phyloP scores from a whole-genome alignment of 495 filamentous ascomycete species.

The Lineolata rhizophorae region DNA sequence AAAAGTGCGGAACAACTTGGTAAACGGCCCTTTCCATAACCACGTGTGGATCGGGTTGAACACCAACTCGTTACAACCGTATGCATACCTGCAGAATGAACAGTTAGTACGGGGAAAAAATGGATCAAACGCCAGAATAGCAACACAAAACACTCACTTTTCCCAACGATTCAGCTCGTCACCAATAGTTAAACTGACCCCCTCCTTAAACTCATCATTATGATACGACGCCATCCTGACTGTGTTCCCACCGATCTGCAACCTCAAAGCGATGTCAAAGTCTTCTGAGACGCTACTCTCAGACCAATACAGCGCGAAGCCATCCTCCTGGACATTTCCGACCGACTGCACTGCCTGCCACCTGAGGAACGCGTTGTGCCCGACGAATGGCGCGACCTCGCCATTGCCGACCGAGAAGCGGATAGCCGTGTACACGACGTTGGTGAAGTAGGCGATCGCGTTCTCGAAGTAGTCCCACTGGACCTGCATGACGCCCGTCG shows the following conservation, averaged over 20 bases:
- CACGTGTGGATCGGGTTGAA: constrained; percentile 36
- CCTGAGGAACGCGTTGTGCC: constrained; percentile 13
- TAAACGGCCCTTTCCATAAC: constrained; percentile 10
- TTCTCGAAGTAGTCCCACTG: constrained; percentile 19
- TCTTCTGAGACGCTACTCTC: constrained; percentile 61
- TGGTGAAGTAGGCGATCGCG: constrained; percentile 55
- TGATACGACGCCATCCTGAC: constrained; percentile 53
- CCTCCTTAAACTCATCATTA: constrained; percentile 56
- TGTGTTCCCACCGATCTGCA: constrained; percentile 46
- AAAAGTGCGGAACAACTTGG: constrained; percentile 11
- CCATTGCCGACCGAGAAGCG: constrained; percentile 54
- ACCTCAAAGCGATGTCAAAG: constrained; percentile 57
- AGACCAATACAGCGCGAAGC: constrained; percentile 58
- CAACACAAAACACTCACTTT: too few relatives aligned
- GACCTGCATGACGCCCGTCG: constrained; percentile 21
- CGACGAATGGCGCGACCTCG: constrained; percentile 43
- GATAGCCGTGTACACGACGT: constrained; percentile 56
- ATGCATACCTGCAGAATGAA: too few relatives aligned
- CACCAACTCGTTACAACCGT: constrained; percentile 57
- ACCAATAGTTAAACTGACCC: constrained; percentile 60
- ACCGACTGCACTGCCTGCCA: constrained; percentile 5
- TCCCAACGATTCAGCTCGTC: constrained; percentile 62
- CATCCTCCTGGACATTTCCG: constrained; percentile 35
- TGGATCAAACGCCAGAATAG: too few relatives aligned
- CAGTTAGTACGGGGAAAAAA: too few relatives aligned